phyloP scores from a whole-genome alignment of 352 stramenopile species.

The Phytophthora pinifolia region DNA sequence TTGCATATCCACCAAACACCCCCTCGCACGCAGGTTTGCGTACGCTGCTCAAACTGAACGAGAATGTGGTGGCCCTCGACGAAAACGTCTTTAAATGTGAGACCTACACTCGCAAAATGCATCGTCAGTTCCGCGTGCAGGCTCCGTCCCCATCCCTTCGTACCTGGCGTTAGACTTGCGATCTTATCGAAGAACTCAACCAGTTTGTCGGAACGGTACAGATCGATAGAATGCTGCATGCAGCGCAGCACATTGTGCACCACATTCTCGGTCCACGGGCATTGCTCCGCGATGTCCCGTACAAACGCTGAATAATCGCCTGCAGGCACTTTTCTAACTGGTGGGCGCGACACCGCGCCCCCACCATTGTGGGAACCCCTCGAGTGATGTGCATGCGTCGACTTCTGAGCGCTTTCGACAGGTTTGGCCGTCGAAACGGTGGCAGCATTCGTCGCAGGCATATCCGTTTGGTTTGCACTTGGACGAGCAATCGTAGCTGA shows the following conservation, averaged over 20 bases:
- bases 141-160: background rate
- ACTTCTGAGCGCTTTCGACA: background rate
- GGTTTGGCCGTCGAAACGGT: background rate
- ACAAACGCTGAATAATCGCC: slow-evolving; percentile 37
- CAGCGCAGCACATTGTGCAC: slow-evolving; percentile 32
- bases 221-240: slow-evolving; percentile 41
- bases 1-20: background rate
- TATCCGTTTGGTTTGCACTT: slow-evolving; percentile 1
- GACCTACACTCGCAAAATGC: slow-evolving; percentile 17
- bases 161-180: slow-evolving; percentile 41
- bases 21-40: slow-evolving; percentile 3
- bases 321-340: slow-evolving; percentile 13
- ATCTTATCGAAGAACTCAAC: slow-evolving; percentile 41
- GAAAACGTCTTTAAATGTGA: slow-evolving; percentile 36
- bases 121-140: slow-evolving; percentile 8
- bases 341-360: background rate
- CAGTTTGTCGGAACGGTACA: slow-evolving; percentile 46
- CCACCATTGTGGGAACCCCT: background rate
- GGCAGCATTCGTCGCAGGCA: slow-evolving; percentile 3
- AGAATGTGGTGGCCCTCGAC: slow-evolving; percentile 39
- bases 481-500: slow-evolving; percentile 6
- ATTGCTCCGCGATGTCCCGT: slow-evolving; percentile 33
- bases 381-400: background rate
- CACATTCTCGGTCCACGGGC: slow-evolving; percentile 36
- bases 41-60: slow-evolving; percentile 46